A percentile compares a stretch with the other conserved stretches of the same genome.
Evolutionary conservation across 495 filamentous ascomycete genomes (phyloP).

Genomic region (Recurvomyces mirabilis): DNA sequence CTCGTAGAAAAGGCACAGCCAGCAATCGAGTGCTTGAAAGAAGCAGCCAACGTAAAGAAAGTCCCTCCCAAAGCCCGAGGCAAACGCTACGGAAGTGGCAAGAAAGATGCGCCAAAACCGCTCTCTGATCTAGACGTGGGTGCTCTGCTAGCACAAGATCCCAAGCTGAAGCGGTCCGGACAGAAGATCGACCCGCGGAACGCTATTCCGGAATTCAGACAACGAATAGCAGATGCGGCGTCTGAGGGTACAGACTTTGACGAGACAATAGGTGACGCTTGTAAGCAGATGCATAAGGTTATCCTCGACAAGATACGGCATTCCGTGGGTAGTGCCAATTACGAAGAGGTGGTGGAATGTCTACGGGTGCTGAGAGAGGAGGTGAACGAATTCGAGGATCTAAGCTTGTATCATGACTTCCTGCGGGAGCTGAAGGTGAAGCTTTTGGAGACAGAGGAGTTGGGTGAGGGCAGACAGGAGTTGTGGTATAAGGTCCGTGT

Average conservation of each 20-base stretch:
- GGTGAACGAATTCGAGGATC: conserved; percentile 63
- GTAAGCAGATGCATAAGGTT: conserved; percentile 61
- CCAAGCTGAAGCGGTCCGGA: conserved; percentile 44
- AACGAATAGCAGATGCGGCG: too few relatives aligned
- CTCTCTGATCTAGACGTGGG: conserved; percentile 86
- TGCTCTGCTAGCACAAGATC: conserved; percentile 51
- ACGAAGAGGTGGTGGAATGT: conserved; percentile 64
- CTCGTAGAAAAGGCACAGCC: conserved; percentile 45
- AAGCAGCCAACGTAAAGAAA: conserved; percentile 77
- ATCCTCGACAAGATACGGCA: conserved; percentile 56
- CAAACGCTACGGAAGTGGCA: conserved; percentile 60
- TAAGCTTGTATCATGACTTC: conserved; percentile 65
- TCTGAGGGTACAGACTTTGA: too few relatives aligned
- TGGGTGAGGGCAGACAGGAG: conserved; percentile 73
- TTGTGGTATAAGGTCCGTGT: conserved; percentile 68
- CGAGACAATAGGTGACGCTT: conserved; percentile 56
- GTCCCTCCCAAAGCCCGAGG: conserved; percentile 54
- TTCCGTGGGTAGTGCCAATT: conserved; percentile 63
- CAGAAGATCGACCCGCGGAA: conserved; percentile 73
- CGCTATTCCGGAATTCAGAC: conserved; percentile 86
- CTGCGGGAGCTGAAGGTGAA: conserved; percentile 59
- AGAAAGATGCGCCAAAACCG: conserved; percentile 64
- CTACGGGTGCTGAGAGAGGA: conserved; percentile 69
- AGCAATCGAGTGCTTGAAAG: conserved; percentile 50
- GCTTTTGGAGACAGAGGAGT: conserved; percentile 49